Base-by-base conservation (phyloP, 345 rosid genomes). In the Isatis tinctoria region DNA sequence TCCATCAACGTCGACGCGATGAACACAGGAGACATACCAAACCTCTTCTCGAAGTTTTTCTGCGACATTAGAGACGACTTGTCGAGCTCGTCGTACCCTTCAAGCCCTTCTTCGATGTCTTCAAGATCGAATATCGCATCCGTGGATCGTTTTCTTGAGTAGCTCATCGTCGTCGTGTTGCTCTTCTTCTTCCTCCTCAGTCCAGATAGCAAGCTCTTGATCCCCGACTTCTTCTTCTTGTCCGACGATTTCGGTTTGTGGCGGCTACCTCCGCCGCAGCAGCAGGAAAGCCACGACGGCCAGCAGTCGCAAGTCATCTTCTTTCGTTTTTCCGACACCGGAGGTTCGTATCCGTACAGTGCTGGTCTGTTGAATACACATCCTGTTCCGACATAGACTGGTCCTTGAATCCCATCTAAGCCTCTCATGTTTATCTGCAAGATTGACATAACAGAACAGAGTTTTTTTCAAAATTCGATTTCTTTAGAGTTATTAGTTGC, bases 271-370 rank as follows among this genome's bases (percentile, higher is more conserved):
- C 99, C 90, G 58, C 93, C 85, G 75, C 89, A 95, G 84, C 97
- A 91, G 73, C 95, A 91, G 79, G 91, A 88, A 67, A 96, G 82
- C 96, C 97, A 95, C 69, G 97, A 86, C 65, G 97, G 99, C 89
- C 87, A 91, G 84, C 97, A 91, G 63, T 94, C 98, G 43, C 99
- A 95, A n/a, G 97, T 92, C 97, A 92, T 90, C 82, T 90, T 91
- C 5, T 90, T 93, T 9, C 96, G 73, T 84, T 94, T 91, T 72
- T 95, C 87, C 0, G 96, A 95, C 30, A 83, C 90, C 3, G 96
- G 96, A 4, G 97, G 99, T 63, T 95, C 96, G 69, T 95, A 95
- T 39, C 99, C 97, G 59, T 95, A 95, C 82, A 95, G 40, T 49
- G 99, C 95, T 79, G 87, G 97, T 79, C 96, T 79, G 65, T 95